Conservation (phyloP, 495 filamentous ascomycete genomes). For the Neurospora cerealis region DNA sequence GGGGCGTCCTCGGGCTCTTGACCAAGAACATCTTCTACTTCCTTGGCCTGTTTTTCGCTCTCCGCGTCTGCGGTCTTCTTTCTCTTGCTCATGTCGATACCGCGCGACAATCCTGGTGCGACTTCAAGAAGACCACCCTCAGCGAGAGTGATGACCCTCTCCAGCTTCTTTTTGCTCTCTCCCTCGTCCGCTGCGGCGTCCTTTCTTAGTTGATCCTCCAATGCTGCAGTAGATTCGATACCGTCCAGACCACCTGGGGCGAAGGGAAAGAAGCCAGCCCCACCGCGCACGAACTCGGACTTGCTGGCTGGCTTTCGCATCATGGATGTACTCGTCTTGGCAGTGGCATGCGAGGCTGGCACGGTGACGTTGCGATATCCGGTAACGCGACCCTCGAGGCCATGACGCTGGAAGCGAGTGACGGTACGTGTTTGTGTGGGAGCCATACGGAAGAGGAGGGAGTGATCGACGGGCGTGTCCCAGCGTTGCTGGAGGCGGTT, state of each 20-base stretch:
- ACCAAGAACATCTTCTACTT: slow-evolving; percentile 63
- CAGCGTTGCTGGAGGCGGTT: slow-evolving; percentile 84
- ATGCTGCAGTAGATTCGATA: slow-evolving; percentile 67
- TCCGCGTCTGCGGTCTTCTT: slow-evolving; percentile 43
- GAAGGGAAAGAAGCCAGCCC: slow-evolving; percentile 92
- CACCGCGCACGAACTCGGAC: slow-evolving; percentile 91
- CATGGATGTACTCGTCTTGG: slow-evolving; percentile 93
- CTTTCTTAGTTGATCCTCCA: slow-evolving; percentile 52
- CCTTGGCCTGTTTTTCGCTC: slow-evolving; percentile 45
- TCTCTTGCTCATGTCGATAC: slow-evolving; percentile 62
- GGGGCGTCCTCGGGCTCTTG: slow-evolving; percentile 53
- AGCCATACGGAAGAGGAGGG: slow-evolving; percentile 72
- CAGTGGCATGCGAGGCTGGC: slow-evolving; percentile 79
- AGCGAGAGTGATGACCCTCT: slow-evolving; percentile 70
- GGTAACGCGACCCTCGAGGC: slow-evolving; percentile 84
- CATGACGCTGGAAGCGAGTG: slow-evolving; percentile 84
- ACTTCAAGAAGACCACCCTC: slow-evolving; percentile 73
- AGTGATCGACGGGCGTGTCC: slow-evolving; percentile 68
- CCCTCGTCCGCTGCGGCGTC: slow-evolving; percentile 17
- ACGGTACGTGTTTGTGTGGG: slow-evolving; percentile 89
- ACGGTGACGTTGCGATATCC: slow-evolving; percentile 94
- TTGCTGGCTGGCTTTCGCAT: slow-evolving; percentile 76
- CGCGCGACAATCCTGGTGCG: slow-evolving; percentile 74
- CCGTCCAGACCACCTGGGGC: slow-evolving; percentile 84
- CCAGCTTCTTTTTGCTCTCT: slow-evolving; percentile 46